Percentiles rank a stretch among this genome's conserved stretches.
Conservation (phyloP, 441 rosid genomes). For the Corymbia citriodora region DNA sequence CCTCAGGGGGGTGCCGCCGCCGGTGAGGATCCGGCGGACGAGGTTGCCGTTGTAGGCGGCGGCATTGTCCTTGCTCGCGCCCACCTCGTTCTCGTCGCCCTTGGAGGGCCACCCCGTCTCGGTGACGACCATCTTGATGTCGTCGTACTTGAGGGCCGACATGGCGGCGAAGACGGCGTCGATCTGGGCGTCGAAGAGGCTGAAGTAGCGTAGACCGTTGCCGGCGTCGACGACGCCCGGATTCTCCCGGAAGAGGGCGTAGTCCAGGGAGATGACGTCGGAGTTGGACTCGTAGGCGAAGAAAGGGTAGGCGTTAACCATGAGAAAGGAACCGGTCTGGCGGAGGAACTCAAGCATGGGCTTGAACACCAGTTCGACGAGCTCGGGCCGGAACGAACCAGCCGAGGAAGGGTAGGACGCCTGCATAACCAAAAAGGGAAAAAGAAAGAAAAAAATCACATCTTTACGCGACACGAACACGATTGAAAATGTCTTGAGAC, state of each 20-base stretch:
- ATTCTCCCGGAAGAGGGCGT: conserved; percentile 76
- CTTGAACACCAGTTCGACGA: conserved; percentile 52
- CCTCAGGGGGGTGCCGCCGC: conserved; percentile 81
- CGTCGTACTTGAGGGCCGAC: conserved; percentile 64
- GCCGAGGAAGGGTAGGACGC: conserved; percentile 82
- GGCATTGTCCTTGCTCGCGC: conserved; percentile 56
- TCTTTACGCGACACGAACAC: not conserved
- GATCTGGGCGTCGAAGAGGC: conserved; percentile 81
- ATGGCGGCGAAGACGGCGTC: conserved; percentile 90
- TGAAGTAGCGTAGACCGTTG: conserved; percentile 64
- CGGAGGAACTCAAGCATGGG: conserved; percentile 81
- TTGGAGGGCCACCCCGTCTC: conserved; percentile 93
- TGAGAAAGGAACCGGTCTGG: conserved; percentile 71
- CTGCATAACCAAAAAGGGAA: conserved; percentile 4
- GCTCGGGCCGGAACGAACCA: conserved; percentile 71
- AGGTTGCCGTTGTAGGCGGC: conserved; percentile 86
- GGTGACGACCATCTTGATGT: conserved; percentile 52
- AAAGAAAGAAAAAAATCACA: not conserved
- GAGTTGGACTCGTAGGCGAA: conserved; percentile 86
- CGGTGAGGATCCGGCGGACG: conserved; percentile 61
- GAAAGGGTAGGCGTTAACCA: conserved; percentile 85
- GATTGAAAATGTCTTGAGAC: not conserved
- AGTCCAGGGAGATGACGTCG: conserved; percentile 74
- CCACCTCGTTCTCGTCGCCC: conserved; percentile 68
- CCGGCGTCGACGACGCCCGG: conserved; percentile 84